Evolutionary conservation across 805 yeast species (phyloP).

Genomic region (Isabelozyma gotoi): DNA sequence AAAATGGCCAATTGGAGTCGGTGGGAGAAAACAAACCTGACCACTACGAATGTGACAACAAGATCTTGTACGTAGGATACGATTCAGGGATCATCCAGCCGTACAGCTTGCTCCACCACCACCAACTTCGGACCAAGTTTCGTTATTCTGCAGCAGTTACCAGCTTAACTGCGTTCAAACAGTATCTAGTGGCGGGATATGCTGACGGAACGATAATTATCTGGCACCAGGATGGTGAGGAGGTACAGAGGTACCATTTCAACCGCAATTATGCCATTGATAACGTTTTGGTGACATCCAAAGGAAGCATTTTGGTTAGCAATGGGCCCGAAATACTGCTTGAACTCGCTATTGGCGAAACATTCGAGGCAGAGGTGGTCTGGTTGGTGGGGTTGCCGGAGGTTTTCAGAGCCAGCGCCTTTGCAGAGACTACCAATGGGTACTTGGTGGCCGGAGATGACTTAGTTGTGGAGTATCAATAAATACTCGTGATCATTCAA

Average conservation of each 20-base stretch:
- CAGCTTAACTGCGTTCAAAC: slow-evolving; percentile 8
- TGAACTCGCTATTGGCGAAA: slow-evolving; percentile 7
- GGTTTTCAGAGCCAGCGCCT: slow-evolving; percentile 15
- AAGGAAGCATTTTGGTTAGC: slow-evolving; percentile 8
- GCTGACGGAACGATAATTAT: slow-evolving; percentile 15
- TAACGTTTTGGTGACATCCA: background rate
- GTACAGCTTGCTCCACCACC: slow-evolving; percentile 16
- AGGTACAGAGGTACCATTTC: slow-evolving; percentile 2
- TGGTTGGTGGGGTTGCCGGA: slow-evolving; percentile 26
- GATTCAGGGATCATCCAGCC: slow-evolving; percentile 32
- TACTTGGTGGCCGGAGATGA: slow-evolving; percentile 11
- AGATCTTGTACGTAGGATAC: slow-evolving; percentile 43
- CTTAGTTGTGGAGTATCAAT: slow-evolving; percentile 4
- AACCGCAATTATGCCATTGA: slow-evolving; percentile 5
- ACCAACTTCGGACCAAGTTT: slow-evolving; percentile 7
- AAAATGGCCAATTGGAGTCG: background rate
- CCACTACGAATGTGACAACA: slow-evolving; percentile 26
- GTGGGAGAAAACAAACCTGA: background rate
- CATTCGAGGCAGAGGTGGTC: slow-evolving; percentile 1
- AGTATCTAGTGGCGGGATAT: slow-evolving; percentile 19
- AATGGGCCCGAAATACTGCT: slow-evolving; percentile 28
- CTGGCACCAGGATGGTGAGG: slow-evolving; percentile 7
- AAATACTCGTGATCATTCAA: no score
- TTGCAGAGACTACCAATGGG: slow-evolving; percentile 5
- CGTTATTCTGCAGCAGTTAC: slow-evolving; percentile 10